Conservation (phyloP, 2,329 filamentous ascomycete genomes). For the Ploettnerulaceae sp. region DNA sequence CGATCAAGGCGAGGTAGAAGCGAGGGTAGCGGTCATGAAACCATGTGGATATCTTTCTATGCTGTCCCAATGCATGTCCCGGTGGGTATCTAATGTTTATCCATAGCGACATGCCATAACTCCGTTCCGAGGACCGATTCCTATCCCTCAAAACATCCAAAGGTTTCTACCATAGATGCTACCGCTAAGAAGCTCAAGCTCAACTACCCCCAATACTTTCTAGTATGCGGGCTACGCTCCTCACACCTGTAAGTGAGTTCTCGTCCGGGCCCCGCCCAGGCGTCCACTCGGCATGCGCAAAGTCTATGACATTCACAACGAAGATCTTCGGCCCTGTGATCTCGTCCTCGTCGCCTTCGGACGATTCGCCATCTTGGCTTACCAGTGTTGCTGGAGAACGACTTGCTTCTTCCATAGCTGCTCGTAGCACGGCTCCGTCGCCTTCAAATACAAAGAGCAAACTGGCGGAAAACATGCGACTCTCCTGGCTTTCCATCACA, state of each 20-base stretch:
- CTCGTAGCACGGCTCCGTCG: slow-evolving; percentile 49
- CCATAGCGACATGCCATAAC: slow-evolving; percentile 4
- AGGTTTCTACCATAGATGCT: not conserved
- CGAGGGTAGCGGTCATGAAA: too few species aligned
- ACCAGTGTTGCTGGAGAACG: slow-evolving; percentile 28
- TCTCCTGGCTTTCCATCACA: slow-evolving; percentile 51
- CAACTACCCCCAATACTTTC: slow-evolving; percentile 43
- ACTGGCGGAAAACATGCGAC: slow-evolving; percentile 53
- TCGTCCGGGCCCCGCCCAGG: slow-evolving; percentile 81
- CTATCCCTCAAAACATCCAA: too few species aligned
- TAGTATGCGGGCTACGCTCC: slow-evolving; percentile 67
- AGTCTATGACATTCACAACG: slow-evolving; percentile 87
- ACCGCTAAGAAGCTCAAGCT: slow-evolving; percentile 5
- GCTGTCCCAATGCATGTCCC: slow-evolving; percentile 11
- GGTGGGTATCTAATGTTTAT: slow-evolving; percentile 24
- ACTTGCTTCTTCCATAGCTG: slow-evolving; percentile 34
- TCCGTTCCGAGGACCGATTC: not conserved
- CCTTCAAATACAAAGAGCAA: slow-evolving; percentile 62
- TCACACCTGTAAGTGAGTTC: slow-evolving; percentile 71
- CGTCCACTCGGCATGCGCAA: slow-evolving; percentile 82
- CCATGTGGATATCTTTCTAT: slow-evolving; percentile 12
- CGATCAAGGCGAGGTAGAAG: too few species aligned
- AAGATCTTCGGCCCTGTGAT: slow-evolving; percentile 61
- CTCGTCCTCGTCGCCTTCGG: slow-evolving; percentile 46
- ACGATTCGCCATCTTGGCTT: slow-evolving; percentile 30